Evolutionary conservation across 2,329 filamentous ascomycete species (phyloP).

Genomic region (Fusarium begoniae): DNA sequence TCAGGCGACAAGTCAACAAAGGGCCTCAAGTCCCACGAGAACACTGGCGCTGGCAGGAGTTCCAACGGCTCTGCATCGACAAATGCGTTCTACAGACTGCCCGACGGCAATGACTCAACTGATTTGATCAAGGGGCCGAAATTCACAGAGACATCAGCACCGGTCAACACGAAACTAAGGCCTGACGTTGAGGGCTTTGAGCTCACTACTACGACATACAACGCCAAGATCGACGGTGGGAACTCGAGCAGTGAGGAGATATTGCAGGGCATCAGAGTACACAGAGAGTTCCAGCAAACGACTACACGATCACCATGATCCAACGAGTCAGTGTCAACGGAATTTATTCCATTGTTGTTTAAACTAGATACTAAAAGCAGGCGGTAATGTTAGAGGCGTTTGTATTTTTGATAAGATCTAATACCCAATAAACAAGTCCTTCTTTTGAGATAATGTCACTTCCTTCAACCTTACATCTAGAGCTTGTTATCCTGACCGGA

Average conservation of each 20-base stretch:
- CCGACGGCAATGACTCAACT: constrained; percentile 45
- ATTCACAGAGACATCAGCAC: background rate
- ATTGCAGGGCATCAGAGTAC: constrained; percentile 51
- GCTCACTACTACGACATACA: constrained; percentile 46
- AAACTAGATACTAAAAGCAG: background rate
- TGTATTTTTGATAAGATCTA: background rate
- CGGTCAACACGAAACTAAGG: constrained; percentile 33
- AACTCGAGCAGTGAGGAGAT: constrained; percentile 50
- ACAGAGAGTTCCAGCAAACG: constrained; percentile 49
- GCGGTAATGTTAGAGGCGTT: background rate
- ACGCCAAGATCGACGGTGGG: constrained; percentile 38
- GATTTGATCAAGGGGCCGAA: constrained; percentile 29
- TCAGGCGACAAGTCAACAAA: constrained; percentile 33
- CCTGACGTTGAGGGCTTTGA: constrained; percentile 47
- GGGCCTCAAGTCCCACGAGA: constrained; percentile 20
- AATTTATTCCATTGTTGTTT: background rate
- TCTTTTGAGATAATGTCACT: background rate
- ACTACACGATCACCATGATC: constrained; percentile 10
- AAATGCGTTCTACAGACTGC: constrained; percentile 46
- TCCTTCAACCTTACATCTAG: background rate
- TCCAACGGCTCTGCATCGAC: constrained; percentile 21
- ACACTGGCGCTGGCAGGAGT: background rate
- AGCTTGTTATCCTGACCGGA: too few species aligned
- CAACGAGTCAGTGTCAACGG: background rate
- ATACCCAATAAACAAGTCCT: constrained; percentile 2